phyloP scores from a whole-genome alignment of 352 stramenopile species.

The Globisporangium alternatum region DNA sequence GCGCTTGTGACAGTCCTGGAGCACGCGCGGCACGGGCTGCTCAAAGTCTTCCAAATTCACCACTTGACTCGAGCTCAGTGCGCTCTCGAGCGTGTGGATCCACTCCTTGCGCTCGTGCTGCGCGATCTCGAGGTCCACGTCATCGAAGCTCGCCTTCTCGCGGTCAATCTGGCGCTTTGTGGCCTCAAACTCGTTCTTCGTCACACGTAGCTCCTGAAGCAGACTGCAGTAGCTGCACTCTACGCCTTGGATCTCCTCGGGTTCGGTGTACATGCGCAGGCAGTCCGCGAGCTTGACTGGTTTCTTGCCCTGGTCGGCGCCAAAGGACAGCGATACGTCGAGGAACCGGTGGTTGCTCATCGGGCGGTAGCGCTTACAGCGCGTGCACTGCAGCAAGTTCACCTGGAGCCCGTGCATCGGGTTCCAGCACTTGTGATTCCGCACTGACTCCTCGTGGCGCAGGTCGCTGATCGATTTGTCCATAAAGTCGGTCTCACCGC shows the following conservation, averaged over 20 bases:
- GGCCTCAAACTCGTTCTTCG: conserved; percentile 27
- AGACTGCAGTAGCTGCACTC: conserved; percentile 77
- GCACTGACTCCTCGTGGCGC: conserved; percentile 53
- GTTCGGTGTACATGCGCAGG: conserved; percentile 59
- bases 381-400: conserved; percentile 73
- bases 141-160: conserved; percentile 18
- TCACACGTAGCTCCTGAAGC: conserved; percentile 42
- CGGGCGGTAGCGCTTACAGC: conserved; percentile 60
- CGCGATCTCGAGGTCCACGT: conserved; percentile 48
- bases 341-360: conserved; percentile 78
- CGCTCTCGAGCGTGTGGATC: conserved; percentile 54
- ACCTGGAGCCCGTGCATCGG: conserved; percentile 75
- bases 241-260: conserved; percentile 69
- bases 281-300: conserved; percentile 48
- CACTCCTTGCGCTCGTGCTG: conserved; percentile 66
- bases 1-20: conserved; percentile 59
- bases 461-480: conserved; percentile 66
- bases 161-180: conserved; percentile 13
- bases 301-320: conserved; percentile 29
- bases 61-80: conserved; percentile 27
- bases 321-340: conserved; percentile 73
- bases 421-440: conserved; percentile 66
- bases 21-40: conserved; percentile 31
- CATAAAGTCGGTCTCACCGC: conserved; percentile 17
- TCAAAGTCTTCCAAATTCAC: conserved; percentile 42